Evolutionary conservation across 768 basidiomycete species (phyloP).

Genomic region (Amanita inopinata): DNA sequence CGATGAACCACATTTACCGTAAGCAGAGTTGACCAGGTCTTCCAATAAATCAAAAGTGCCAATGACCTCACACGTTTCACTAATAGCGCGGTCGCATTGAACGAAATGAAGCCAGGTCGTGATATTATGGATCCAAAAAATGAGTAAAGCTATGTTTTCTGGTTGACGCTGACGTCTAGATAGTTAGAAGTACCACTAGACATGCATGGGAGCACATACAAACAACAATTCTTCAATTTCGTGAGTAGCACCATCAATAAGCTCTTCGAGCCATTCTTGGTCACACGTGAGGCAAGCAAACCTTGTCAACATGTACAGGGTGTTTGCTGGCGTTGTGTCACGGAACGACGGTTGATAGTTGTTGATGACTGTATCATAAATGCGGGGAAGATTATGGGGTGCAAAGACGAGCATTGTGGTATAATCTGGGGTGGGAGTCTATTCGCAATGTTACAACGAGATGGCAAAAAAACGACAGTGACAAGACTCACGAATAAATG

Average conservation of each 20-base stretch:
- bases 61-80: conserved; percentile 71
- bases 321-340: conserved; percentile 84
- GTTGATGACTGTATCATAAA: conserved; percentile 76
- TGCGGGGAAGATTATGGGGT: conserved; percentile 62
- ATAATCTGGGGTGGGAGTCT: conserved; percentile 72
- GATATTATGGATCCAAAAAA: conserved; percentile 94
- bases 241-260: conserved; percentile 86
- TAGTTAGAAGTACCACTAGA: conserved; percentile 9
- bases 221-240: conserved; percentile 88
- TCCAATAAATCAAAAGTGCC: conserved; percentile 81
- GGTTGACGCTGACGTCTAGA: conserved; percentile 48
- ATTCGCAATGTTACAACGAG: conserved; percentile 16
- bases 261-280: conserved; percentile 85
- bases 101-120: conserved; percentile 88
- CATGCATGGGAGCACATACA: conserved; percentile 39
- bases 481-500: conserved; percentile 35
- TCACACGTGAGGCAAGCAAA: conserved; percentile 93
- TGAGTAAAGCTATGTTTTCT: conserved; percentile 76
- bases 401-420: conserved; percentile 92
- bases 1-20: conserved; percentile 42
- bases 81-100: conserved; percentile 73
- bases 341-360: conserved; percentile 62
- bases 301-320: conserved; percentile 80
- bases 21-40: conserved; percentile 90
- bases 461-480: conserved; percentile 3